Evolutionary conservation across 2,329 filamentous ascomycete species (phyloP).

Genomic region (Orbilia javanica): DNA sequence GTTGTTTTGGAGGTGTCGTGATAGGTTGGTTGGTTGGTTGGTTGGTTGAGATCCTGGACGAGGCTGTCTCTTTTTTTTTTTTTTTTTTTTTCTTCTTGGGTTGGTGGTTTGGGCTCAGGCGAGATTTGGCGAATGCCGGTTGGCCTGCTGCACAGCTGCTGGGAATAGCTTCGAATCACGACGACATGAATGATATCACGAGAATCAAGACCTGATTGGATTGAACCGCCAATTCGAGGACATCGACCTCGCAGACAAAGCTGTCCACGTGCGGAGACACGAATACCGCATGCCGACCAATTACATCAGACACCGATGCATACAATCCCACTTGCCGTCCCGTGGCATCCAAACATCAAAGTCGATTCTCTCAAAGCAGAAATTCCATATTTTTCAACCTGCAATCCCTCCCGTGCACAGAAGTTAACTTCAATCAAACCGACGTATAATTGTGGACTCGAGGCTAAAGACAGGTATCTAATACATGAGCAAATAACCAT

Average conservation of each 20-base stretch:
- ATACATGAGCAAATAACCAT: not conserved
- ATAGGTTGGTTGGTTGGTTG: not conserved
- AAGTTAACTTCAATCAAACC: not conserved
- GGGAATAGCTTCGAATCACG: no score
- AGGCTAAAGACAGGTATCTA: no score
- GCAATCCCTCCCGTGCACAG: not conserved
- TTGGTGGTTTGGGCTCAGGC: conserved; percentile 2
- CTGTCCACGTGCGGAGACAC: no score
- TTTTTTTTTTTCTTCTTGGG: no score
- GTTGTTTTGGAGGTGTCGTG: conserved; percentile 15
- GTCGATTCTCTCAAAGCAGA: not conserved
- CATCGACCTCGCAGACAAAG: no score
- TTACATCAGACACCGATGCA: no score
- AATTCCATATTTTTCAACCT: not conserved
- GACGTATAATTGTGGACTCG: no score
- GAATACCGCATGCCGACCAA: not conserved
- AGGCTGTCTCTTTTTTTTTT: no score
- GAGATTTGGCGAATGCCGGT: not conserved
- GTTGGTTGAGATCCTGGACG: conserved; percentile 1
- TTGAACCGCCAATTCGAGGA: no score
- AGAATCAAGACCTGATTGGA: no score
- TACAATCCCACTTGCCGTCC: not conserved
- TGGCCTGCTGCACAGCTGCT: not conserved
- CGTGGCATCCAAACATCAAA: not conserved
- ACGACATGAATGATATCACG: no score